A percentile compares a stretch with the other conserved stretches of the same genome.
Evolutionary conservation across 1,139 yeast genomes (phyloP).

Genomic region (Lodderomyces parapsilosis): DNA sequence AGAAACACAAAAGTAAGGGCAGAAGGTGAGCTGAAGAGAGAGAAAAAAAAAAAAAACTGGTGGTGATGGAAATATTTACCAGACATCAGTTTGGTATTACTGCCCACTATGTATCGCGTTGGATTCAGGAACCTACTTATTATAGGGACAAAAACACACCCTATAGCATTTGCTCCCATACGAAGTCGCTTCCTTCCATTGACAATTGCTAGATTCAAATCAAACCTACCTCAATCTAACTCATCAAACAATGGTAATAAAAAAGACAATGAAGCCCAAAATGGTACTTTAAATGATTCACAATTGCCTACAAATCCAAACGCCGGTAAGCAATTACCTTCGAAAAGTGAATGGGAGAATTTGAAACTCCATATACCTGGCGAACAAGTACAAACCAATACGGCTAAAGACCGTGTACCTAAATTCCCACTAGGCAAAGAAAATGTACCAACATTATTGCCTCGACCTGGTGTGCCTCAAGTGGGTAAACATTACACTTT

Average conservation of each 20-base stretch:
- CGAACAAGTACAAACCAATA: constrained; percentile 51
- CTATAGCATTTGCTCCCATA: neutral
- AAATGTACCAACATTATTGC: constrained; percentile 65
- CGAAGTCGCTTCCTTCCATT: neutral
- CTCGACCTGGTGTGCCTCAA: constrained; percentile 72
- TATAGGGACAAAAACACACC: neutral
- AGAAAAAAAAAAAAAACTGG: neutral
- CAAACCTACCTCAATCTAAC: constrained; percentile 18
- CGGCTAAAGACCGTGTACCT: constrained; percentile 52
- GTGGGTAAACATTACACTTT: constrained; percentile 59
- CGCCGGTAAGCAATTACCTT: constrained; percentile 21
- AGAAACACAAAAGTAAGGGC: constrained; percentile 19
- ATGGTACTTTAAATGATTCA: too few relatives aligned
- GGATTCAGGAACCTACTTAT: neutral
- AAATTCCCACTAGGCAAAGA: constrained; percentile 67
- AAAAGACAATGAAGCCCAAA: neutral
- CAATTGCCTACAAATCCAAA: constrained; percentile 23
- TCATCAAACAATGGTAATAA: neutral
- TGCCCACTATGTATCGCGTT: neutral
- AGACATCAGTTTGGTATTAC: too few relatives aligned
- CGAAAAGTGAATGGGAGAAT: constrained; percentile 45
- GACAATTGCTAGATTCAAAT: constrained; percentile 18
- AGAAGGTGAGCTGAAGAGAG: neutral
- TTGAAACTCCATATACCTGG: constrained; percentile 60
- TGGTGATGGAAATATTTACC: neutral